Base-by-base conservation (phyloP, 768 basidiomycete genomes). In the Dioszegia crocea region DNA sequence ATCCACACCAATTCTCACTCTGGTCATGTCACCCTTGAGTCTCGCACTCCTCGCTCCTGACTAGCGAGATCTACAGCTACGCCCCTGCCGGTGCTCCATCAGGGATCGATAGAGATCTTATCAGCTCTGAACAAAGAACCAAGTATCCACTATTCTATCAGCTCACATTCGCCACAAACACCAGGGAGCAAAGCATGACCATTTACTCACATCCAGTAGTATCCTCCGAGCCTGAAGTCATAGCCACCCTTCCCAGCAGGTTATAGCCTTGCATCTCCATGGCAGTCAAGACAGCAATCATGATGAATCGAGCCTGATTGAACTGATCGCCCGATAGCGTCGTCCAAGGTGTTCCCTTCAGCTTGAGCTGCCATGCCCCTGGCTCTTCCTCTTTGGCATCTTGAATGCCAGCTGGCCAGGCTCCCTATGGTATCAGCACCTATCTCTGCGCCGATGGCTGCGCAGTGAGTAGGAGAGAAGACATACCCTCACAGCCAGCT, bases 351-450 rank as follows among this genome's bases (percentile, higher is more conserved):
- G 36, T 57, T 0, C 70, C 70, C 3, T 63, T 57, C 4, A 71
- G 50, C 48, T 71, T 68, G 19, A 71, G 30, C 45, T 71, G 70
- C 9, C 21, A 56, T 14, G 57, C 61, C 23, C 50, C 50, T 12
- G 57, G 30, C 44, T 67, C 64, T 52, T 64, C 66, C 46, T 68
- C 60, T 19, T 46, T 67, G 43, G 56, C n/a, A 23, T 60, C 52
- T 56, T 73, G 71, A 19, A 73, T 68, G 17, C 71, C 71, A 3
- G 53, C 16, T 14, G 58, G 62, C 71, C 71, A 73, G 3, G 64
- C 24, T 63, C 63, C 64, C 49, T 29, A 39, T 38, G 21, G 17
- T 19, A 29, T 55, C 31, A 39, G 24, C 38, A 27, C 8, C 4
- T 17, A 17, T n/a, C n/a, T n/a, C n/a, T n/a, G n/a, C n/a, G n/a